Percentiles rank a stretch among this genome's conserved stretches.
Evolutionary conservation across 2,329 filamentous ascomycete genomes (phyloP).

Genomic region (Fusarium sp.): DNA sequence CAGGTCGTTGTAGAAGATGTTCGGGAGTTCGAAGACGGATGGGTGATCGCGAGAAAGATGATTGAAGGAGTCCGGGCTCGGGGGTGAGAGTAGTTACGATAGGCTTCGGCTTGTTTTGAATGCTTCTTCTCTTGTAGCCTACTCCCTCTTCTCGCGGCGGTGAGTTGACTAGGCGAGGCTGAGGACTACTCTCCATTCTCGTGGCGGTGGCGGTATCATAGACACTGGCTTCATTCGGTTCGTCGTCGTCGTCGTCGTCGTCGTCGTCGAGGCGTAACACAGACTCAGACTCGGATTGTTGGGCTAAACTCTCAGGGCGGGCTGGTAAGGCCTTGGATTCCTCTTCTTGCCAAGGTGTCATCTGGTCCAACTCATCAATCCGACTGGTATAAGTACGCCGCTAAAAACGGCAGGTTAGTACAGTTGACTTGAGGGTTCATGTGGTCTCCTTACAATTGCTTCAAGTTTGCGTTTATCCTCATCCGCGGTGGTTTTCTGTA

Average conservation of each 20-base stretch:
- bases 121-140: slow-evolving; percentile 44
- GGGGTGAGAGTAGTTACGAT: slow-evolving; percentile 46
- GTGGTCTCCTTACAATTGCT: slow-evolving; percentile 78
- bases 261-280: slow-evolving; percentile 48
- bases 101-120: slow-evolving; percentile 46
- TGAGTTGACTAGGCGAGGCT: slow-evolving; percentile 44
- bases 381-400: slow-evolving; percentile 91
- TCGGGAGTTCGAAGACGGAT: slow-evolving; percentile 50
- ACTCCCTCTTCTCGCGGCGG: slow-evolving; percentile 44
- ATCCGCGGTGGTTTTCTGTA: slow-evolving; percentile 85
- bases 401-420: slow-evolving; percentile 60
- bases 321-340: slow-evolving; percentile 84
- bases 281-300: slow-evolving; percentile 44
- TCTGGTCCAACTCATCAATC: slow-evolving; percentile 86
- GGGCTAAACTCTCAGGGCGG: slow-evolving; percentile 70
- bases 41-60: slow-evolving; percentile 69
- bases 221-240: slow-evolving; percentile 61
- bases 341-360: slow-evolving; percentile 69
- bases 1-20: slow-evolving; percentile 61
- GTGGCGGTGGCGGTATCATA: slow-evolving; percentile 69
- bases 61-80: slow-evolving; percentile 61
- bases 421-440: not conserved
- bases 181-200: slow-evolving; percentile 57
- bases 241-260: slow-evolving; percentile 59
- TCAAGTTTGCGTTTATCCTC: slow-evolving; percentile 93